Percentiles rank a stretch among this genome's conserved stretches.
Evolutionary conservation across 1,139 yeast genomes (phyloP).

Genomic region (Hemisphaericaspora subhashii): DNA sequence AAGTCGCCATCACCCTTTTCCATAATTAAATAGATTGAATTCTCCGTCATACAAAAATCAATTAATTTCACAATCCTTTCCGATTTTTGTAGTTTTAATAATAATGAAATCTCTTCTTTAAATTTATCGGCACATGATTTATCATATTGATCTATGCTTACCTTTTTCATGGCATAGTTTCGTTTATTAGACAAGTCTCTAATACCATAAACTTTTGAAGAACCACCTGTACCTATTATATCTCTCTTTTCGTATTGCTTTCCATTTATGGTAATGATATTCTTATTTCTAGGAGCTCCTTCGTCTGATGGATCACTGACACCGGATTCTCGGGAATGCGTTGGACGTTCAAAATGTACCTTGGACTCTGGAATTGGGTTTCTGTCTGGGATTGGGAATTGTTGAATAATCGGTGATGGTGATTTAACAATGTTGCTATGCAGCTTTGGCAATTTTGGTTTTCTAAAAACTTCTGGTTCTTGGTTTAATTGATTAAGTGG

Average conservation of each 20-base stretch:
- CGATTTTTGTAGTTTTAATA: conserved; percentile 58
- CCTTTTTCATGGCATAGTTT: conserved; percentile 80
- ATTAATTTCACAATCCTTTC: conserved; percentile 76
- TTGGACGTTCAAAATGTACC: conserved; percentile 1
- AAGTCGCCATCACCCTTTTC: conserved; percentile 94
- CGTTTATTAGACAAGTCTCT: conserved; percentile 52
- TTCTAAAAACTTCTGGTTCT: conserved; percentile 16
- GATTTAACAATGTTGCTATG: not conserved
- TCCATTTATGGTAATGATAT: conserved; percentile 49
- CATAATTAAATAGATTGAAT: conserved; percentile 76
- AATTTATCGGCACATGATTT: conserved; percentile 71
- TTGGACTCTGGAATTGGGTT: not conserved
- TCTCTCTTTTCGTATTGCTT: conserved; percentile 73
- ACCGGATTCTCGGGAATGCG: not conserved
- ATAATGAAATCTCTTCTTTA: conserved; percentile 84
- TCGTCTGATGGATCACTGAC: conserved; percentile 14
- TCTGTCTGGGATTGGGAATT: not conserved
- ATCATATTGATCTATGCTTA: conserved; percentile 78
- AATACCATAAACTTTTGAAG: conserved; percentile 88
- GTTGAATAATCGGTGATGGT: not conserved
- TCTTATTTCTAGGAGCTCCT: conserved; percentile 24
- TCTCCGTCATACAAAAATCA: conserved; percentile 69
- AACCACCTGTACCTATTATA: conserved; percentile 86
- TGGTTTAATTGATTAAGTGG: conserved; percentile 9
- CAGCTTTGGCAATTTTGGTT: conserved; percentile 7